phyloP scores from a whole-genome alignment of 75 land plant genomes.

The Pinus tabuliformis region DNA sequence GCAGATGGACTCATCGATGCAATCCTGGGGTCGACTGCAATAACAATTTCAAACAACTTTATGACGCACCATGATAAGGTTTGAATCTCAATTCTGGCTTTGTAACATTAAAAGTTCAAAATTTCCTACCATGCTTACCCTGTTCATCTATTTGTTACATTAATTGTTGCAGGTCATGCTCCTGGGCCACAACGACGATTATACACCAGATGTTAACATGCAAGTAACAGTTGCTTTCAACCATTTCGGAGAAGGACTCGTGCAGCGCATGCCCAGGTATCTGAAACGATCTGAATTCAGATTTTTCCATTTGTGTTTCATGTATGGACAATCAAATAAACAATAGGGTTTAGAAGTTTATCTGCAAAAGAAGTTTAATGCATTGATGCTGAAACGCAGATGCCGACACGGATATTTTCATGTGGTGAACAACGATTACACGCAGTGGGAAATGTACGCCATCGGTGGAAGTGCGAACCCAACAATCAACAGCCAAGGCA shows the following conservation, averaged over 20 bases:
- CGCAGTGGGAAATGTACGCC: slow-evolving; percentile 95
- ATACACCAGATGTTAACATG: slow-evolving; percentile 50
- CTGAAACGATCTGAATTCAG: background rate
- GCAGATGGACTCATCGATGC: slow-evolving; percentile 81
- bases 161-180: slow-evolving; percentile 51
- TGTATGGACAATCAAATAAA: background rate
- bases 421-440: slow-evolving; percentile 87
- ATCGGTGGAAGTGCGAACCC: slow-evolving; percentile 89
- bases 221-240: slow-evolving; percentile 78
- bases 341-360: background rate
- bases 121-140: too few species aligned
- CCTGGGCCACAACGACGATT: slow-evolving; percentile 56
- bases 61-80: slow-evolving; percentile 90
- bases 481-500: slow-evolving; percentile 90
- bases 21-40: slow-evolving; percentile 67
- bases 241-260: slow-evolving; percentile 65
- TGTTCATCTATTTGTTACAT: background rate
- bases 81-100: background rate
- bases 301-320: background rate
- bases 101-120: background rate
- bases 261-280: slow-evolving; percentile 87
- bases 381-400: slow-evolving; percentile 22
- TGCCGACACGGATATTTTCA: slow-evolving; percentile 89
- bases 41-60: slow-evolving; percentile 80
- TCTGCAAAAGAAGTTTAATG: background rate